Conservation (phyloP, 2,329 filamentous ascomycete species). For the Apiospora hydei region DNA sequence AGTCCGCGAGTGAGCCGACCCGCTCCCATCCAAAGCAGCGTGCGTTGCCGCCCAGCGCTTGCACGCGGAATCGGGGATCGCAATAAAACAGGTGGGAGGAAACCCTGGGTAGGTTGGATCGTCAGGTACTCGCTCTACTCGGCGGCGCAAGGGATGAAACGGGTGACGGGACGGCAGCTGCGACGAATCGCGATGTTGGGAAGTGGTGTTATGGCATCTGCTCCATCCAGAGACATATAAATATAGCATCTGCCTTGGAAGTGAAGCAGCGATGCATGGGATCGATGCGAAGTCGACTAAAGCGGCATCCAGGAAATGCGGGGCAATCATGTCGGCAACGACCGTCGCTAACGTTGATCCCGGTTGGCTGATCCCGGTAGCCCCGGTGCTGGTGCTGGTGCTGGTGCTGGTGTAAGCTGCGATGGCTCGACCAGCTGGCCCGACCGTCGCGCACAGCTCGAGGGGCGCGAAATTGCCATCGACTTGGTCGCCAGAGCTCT, state of each 20-base stretch:
- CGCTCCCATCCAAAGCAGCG: constrained; percentile 1
- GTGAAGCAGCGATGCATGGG: neutral
- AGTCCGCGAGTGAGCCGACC: neutral
- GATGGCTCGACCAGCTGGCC: neutral
- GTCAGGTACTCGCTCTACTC: no score
- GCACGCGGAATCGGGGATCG: neutral
- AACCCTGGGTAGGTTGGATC: no score
- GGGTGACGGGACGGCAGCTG: neutral
- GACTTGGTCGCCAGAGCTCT: neutral
- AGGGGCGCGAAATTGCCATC: neutral
- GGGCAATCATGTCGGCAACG: constrained; percentile 10
- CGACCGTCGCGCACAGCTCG: neutral
- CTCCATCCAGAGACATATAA: constrained; percentile 8
- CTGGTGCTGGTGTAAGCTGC: neutral
- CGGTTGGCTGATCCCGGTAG: constrained; percentile 18
- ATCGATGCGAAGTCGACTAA: neutral
- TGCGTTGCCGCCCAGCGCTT: constrained; percentile 12
- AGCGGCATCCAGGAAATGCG: constrained; percentile 5
- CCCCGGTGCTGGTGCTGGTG: constrained; percentile 1
- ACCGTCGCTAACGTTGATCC: constrained; percentile 9
- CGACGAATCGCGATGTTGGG: constrained; percentile 7
- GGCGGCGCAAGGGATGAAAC: neutral
- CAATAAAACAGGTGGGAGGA: neutral
- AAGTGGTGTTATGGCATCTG: neutral
- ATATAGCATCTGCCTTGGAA: constrained; percentile 17